Percentiles rank a stretch among this genome's conserved stretches.
These are phyloP conservation scores for Mucor lusitanicus DNA, from an alignment of 371 early-diverging fungal species.

Conservation along the genomic window DNA sequence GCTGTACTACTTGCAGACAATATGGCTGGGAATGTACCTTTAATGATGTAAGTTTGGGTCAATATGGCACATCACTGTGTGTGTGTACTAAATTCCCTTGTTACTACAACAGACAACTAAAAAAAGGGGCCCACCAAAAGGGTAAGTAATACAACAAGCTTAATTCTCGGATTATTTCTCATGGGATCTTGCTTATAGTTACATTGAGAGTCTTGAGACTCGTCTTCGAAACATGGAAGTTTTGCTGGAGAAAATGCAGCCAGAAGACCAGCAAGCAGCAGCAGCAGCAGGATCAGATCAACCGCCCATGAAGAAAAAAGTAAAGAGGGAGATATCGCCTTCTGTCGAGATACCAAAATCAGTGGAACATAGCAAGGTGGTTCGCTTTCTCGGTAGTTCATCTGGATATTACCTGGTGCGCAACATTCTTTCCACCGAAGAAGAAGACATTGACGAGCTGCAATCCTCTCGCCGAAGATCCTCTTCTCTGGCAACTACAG, in stretches of 20 bases:
- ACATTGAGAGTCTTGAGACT: slow-evolving; percentile 49
- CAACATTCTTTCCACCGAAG: slow-evolving; percentile 20
- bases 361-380: slow-evolving; percentile 14
- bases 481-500: neutral
- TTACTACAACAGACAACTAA: slow-evolving; percentile 20
- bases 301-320: neutral
- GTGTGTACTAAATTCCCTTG: neutral
- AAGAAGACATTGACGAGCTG: slow-evolving; percentile 5
- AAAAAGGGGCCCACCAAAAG: slow-evolving; percentile 40
- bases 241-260: slow-evolving; percentile 33
- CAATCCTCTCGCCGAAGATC: neutral
- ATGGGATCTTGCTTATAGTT: slow-evolving; percentile 16
- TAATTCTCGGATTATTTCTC: neutral
- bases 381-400: slow-evolving; percentile 26
- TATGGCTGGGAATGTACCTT: slow-evolving; percentile 53
- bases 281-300: neutral
- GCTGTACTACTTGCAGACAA: slow-evolving; percentile 44
- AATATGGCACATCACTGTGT: neutral
- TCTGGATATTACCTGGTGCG: slow-evolving; percentile 27
- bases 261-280: neutral
- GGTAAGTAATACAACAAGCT: slow-evolving; percentile 18
- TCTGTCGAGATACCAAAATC: slow-evolving; percentile 5
- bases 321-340: neutral
- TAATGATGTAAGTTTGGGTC: slow-evolving; percentile 38
- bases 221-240: slow-evolving; percentile 45